These are phyloP conservation scores for Ogataea wickerhamii DNA, from an alignment of 805 yeast species.

Conservation along the genomic window DNA sequence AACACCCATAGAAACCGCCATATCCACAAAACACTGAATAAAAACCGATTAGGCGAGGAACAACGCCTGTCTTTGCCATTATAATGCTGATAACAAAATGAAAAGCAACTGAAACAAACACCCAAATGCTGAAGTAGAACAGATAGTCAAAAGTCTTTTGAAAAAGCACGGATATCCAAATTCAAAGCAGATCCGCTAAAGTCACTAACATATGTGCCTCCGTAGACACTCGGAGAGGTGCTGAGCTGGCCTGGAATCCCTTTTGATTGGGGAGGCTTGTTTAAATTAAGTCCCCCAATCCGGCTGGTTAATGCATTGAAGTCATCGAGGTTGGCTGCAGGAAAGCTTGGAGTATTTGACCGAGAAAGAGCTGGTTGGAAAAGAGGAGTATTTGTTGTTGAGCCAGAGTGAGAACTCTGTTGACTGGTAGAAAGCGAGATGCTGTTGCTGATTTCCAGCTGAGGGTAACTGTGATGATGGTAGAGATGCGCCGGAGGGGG, in stretches of 20 bases:
- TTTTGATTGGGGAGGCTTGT: conserved; percentile 7
- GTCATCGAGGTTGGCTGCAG: conserved; percentile 12
- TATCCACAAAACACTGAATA: not conserved
- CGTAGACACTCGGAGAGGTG: conserved; percentile 2
- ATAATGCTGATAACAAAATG: too few species aligned
- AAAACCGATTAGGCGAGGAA: not conserved
- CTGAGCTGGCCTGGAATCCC: not conserved
- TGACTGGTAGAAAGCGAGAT: conserved; percentile 12
- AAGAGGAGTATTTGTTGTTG: conserved; percentile 15
- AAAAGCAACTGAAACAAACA: too few species aligned
- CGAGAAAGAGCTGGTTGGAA: conserved; percentile 19
- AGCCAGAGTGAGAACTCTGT: conserved; percentile 14
- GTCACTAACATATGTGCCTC: not conserved
- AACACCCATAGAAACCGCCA: not conserved
- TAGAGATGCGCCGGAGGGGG: conserved; percentile 1
- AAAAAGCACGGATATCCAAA: conserved; percentile 7
- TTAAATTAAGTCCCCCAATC: conserved; percentile 21
- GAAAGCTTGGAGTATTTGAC: conserved; percentile 13
- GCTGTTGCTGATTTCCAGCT: conserved; percentile 15
- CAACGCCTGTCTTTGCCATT: too few species aligned
- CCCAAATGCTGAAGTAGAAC: too few species aligned
- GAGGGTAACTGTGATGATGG: conserved; percentile 5
- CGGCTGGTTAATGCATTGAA: conserved; percentile 17
- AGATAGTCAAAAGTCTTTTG: conserved; percentile 5
- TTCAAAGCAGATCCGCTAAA: conserved; percentile 7